Conservation (phyloP, 2,329 filamentous ascomycete genomes). For the Diaporthe citri region DNA sequence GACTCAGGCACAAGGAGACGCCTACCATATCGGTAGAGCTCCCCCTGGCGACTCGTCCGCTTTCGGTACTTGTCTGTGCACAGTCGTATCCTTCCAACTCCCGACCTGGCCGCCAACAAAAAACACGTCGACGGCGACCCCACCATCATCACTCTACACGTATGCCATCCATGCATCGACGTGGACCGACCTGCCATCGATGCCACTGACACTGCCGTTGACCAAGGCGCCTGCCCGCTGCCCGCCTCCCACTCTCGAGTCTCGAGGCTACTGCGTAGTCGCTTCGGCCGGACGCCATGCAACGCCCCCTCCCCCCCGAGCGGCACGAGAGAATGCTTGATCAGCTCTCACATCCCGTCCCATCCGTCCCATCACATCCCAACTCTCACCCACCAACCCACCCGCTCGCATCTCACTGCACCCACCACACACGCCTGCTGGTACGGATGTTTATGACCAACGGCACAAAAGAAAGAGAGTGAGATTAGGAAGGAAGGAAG, state of each 20-base stretch:
- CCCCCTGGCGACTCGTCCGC: slow-evolving; percentile 11
- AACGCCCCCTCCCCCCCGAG: slow-evolving; percentile 12
- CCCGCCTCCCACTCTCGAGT: neutral
- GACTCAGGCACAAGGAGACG: slow-evolving; percentile 19
- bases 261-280: slow-evolving; percentile 2
- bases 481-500: neutral
- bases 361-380: slow-evolving; percentile 13
- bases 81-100: slow-evolving; percentile 27
- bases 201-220: slow-evolving; percentile 14
- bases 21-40: slow-evolving; percentile 19
- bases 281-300: slow-evolving; percentile 20
- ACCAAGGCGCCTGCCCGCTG: neutral
- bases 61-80: slow-evolving; percentile 24
- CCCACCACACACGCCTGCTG: slow-evolving; percentile 1
- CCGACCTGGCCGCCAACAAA: slow-evolving; percentile 21
- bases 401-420: neutral
- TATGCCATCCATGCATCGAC: slow-evolving; percentile 9
- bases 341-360: slow-evolving; percentile 14
- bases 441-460: neutral
- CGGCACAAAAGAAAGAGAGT: neutral
- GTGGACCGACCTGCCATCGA: slow-evolving; percentile 17
- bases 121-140: slow-evolving; percentile 2
- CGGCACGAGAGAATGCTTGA: slow-evolving; percentile 12
- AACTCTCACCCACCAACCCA: neutral
- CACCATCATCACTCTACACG: slow-evolving; percentile 1